phyloP scores from a whole-genome alignment of 306 rosid species.

The Dalbergia cochinchinensis region DNA sequence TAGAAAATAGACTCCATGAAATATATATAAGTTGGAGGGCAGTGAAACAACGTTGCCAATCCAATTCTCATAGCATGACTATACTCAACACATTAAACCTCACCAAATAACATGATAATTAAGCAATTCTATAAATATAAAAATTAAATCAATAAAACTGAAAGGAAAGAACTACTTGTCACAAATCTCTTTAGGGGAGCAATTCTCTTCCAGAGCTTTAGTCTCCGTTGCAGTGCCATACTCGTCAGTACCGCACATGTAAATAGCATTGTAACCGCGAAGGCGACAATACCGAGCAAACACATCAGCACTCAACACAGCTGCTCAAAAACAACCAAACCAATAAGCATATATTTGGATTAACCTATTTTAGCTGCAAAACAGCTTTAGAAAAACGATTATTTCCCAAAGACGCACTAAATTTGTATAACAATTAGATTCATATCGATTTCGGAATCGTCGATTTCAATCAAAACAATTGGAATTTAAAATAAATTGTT shows the following conservation, averaged over 20 bases:
- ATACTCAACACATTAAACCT: constrained; percentile 16
- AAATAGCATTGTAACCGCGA: constrained; percentile 80
- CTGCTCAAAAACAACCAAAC: constrained; percentile 51
- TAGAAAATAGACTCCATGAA: no score
- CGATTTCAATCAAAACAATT: neutral
- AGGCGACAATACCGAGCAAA: constrained; percentile 92
- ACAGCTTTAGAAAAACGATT: no score
- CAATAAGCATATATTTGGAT: no score
- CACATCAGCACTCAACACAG: constrained; percentile 93
- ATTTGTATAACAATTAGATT: neutral
- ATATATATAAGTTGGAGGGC: neutral
- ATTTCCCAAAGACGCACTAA: no score
- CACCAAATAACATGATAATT: neutral
- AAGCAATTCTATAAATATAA: neutral
- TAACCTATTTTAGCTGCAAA: no score
- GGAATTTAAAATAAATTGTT: no score
- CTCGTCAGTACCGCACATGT: constrained; percentile 94
- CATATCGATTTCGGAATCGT: neutral
- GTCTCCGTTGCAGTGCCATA: constrained; percentile 98
- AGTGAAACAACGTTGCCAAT: constrained; percentile 22
- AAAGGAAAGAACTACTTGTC: constrained; percentile 68
- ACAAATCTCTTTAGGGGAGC: constrained; percentile 89
- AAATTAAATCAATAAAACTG: neutral
- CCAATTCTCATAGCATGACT: neutral
- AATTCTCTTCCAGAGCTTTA: constrained; percentile 92